These are phyloP conservation scores for Coemansia sp. DNA, from an alignment of 192 early-diverging fungal genomes.

Conservation along the genomic window DNA sequence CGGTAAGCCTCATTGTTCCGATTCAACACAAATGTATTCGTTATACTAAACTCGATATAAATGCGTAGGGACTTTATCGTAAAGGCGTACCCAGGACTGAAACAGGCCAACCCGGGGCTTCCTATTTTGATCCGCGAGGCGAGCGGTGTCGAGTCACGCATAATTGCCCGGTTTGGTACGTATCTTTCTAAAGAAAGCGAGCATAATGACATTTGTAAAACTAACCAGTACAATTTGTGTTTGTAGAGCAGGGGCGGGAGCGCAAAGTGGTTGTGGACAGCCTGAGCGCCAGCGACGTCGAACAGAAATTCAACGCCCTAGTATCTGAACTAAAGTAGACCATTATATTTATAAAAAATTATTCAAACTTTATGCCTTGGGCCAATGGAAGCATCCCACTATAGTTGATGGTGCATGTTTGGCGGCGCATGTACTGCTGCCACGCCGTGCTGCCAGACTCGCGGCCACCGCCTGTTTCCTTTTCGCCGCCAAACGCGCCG, in stretches of 20 bases:
- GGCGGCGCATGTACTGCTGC: slow-evolving; percentile 88
- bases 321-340: slow-evolving; percentile 53
- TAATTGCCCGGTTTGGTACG: slow-evolving; percentile 90
- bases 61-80: slow-evolving; percentile 76
- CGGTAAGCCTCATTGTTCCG: slow-evolving; percentile 55
- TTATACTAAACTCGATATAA: too few species aligned
- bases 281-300: slow-evolving; percentile 69
- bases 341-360: slow-evolving; percentile 9
- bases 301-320: slow-evolving; percentile 68
- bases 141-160: slow-evolving; percentile 74
- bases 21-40: neutral
- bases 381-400: slow-evolving; percentile 83
- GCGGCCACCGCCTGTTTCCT: slow-evolving; percentile 93
- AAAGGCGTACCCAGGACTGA: slow-evolving; percentile 77
- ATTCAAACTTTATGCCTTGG: slow-evolving; percentile 96
- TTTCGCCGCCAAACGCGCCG: slow-evolving; percentile 96
- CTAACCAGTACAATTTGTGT: neutral
- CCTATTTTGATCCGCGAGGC: slow-evolving; percentile 92
- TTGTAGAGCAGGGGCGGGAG: slow-evolving; percentile 77
- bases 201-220: neutral
- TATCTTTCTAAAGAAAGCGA: neutral
- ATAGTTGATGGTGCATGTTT: slow-evolving; percentile 87
- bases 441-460: slow-evolving; percentile 89
- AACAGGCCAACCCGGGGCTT: slow-evolving; percentile 81
- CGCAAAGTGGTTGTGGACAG: slow-evolving; percentile 75